Evolutionary conservation across 1,284 basidiomycete genomes (phyloP).

Genomic region (Coniophora puteana): DNA sequence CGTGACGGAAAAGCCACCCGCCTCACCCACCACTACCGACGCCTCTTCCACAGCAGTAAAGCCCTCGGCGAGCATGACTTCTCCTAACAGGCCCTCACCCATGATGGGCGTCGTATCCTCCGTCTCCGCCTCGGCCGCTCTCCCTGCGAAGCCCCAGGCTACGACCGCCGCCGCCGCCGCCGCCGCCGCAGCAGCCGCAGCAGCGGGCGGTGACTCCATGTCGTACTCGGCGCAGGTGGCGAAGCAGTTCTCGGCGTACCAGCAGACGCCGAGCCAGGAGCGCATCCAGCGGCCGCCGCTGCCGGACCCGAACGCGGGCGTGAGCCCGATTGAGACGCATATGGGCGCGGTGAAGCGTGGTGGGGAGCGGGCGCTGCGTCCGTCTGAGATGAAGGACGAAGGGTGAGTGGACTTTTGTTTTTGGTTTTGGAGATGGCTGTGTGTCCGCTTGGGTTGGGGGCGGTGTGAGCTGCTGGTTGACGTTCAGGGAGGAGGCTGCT

Average conservation of each 20-base stretch:
- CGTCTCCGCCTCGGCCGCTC: slow-evolving; percentile 16
- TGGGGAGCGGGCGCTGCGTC: slow-evolving; percentile 44
- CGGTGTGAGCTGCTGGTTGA: not conserved
- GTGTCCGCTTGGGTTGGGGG: slow-evolving; percentile 14
- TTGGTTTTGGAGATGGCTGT: slow-evolving; percentile 14
- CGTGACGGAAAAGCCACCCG: slow-evolving; percentile 14
- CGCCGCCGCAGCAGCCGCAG: slow-evolving; percentile 15
- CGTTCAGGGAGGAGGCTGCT: too few relatives aligned
- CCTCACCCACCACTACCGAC: slow-evolving; percentile 9
- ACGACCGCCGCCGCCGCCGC: too few relatives aligned
- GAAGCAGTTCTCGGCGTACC: slow-evolving; percentile 64
- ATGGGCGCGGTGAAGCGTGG: slow-evolving; percentile 25
- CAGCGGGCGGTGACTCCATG: slow-evolving; percentile 7
- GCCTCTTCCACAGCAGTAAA: slow-evolving; percentile 9
- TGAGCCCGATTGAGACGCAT: slow-evolving; percentile 31
- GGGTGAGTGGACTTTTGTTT: slow-evolving; percentile 63
- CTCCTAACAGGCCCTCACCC: slow-evolving; percentile 11
- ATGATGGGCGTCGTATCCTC: slow-evolving; percentile 17
- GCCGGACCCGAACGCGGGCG: slow-evolving; percentile 14
- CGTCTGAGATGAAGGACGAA: slow-evolving; percentile 90
- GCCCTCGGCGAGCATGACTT: slow-evolving; percentile 4
- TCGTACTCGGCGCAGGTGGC: slow-evolving; percentile 73
- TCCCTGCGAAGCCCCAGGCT: slow-evolving; percentile 32
- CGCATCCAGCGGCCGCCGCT: slow-evolving; percentile 43
- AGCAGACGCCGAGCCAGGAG: slow-evolving; percentile 66